Base-by-base conservation (phyloP, 2,329 filamentous ascomycete species). In the Verticillium longisporum region DNA sequence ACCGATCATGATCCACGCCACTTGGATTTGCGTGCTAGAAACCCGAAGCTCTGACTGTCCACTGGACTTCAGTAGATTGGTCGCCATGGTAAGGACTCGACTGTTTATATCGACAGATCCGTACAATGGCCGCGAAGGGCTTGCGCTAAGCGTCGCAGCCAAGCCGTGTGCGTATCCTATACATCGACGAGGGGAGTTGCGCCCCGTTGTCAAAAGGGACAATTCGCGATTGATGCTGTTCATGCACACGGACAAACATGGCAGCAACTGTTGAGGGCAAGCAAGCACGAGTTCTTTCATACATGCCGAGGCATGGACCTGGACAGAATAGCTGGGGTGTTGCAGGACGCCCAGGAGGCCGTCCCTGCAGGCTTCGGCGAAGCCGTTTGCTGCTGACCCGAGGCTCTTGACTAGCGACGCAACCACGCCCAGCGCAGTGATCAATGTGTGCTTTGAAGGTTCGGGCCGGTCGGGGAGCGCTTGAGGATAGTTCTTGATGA, bases 101-200 rank as follows among this genome's bases (percentile, higher is more conserved):
- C 93, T 96, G 73, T 97, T 97, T 61, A 98, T 91, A 70, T 99
- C 95, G 1, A 98, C 89, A 1, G 95, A 97, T 13, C 95, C 94
- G 72, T 98, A 95, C 2, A 99, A 80, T 1, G 95, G 94, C 64
- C 96, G 91, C 37, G 89, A 79, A 11, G 91, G 90, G 54, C 93
- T 96, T 2, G 92, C 94, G 71, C 94, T 97, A 58, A 99, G 82
- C 63, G 95, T 89, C 11, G 94, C 91, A 31, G 95, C 92, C 60
- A 99, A 82, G 6, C 92, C 94, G 75, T 97, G 92, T 0, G 95
- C 92, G 71, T 96, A 95, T 2, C 94, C 95, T 36, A 96, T 83
- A 72, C 94, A 98, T 68, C 90, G 85, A 61, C 92, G 84, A 18
- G 91, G 88, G 1, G 91, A 92, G 69, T 92, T 90, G 59, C 92